Evolutionary conservation across 169 alveolate species (phyloP), one percentile per base, ranked within the genome.

Genomic region (Plasmodium adleri): DNA sequence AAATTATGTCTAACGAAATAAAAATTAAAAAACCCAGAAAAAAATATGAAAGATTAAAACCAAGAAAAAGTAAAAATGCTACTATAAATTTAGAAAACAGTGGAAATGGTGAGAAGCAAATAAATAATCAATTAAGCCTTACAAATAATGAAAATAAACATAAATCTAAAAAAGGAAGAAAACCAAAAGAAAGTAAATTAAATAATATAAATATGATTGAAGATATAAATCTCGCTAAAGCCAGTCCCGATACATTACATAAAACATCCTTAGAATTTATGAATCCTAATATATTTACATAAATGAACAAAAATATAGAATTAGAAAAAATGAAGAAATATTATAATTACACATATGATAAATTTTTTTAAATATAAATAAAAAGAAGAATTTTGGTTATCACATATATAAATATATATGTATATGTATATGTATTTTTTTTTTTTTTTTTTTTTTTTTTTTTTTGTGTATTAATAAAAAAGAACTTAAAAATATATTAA

Each of bases 31-130:
- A 83, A 71, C 91, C 91, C 17, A 67, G 85, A 72, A 83, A 64
- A 63, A 83, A 83, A 83, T 83, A 83, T 83, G 85, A 67, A 71
- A 59, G 85, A 50, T 39, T 71, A 49, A 83, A 83, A 83, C 85
- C 74, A 54, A 68, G 64, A 72, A 83, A 83, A 59, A 68, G 56
- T 67, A 68, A 66, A 54, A 70, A 39, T 47, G 63, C 67, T 20
- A 50, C 20, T 7, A 43, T 12, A 32, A 17, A 47, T 83, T 49
- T 15, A 13, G 66, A 68, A 59, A 28, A 59, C 13, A 49, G 5
- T 28, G 62, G 22, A 49, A n/a, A 22, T 20, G 49, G 0, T 3
- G 91, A 70, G n/a, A 63, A 22, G 39, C 24, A 22, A 28, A 52
- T 9, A 10, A 24, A 20, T 26, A 56, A n/a, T 28, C 22, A 9